These are phyloP conservation scores for Boletus smithii DNA, from an alignment of 1,284 basidiomycete genomes.

Conservation along the genomic window DNA sequence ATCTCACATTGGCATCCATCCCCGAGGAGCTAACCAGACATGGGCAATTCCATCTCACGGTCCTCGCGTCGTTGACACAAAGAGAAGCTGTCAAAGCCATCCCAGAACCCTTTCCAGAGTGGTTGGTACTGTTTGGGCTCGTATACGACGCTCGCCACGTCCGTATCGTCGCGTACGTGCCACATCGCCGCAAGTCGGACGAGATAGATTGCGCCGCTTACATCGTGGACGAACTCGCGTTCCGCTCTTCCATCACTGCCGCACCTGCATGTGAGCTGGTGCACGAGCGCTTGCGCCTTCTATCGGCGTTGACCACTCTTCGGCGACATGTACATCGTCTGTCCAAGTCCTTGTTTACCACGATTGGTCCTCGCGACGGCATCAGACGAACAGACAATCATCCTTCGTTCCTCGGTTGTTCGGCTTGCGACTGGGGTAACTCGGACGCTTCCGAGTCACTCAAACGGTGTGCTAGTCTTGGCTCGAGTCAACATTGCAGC, in stretches of 20 bases:
- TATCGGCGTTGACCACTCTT: conserved; percentile 17
- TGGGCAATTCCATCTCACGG: conserved; percentile 16
- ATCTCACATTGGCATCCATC: background rate
- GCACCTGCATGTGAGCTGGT: conserved; percentile 12
- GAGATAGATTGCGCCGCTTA: conserved; percentile 12
- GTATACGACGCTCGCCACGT: conserved; percentile 18
- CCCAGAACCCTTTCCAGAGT: conserved; percentile 23
- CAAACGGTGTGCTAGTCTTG: conserved; percentile 5
- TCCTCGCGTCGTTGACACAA: conserved; percentile 13
- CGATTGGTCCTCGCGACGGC: background rate
- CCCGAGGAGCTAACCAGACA: conserved; percentile 15
- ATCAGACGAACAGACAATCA: background rate
- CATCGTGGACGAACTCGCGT: conserved; percentile 23
- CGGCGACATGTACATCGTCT: conserved; percentile 20
- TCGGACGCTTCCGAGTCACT: conserved; percentile 3
- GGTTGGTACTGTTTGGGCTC: conserved; percentile 29
- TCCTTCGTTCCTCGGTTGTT: background rate
- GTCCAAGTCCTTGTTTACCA: conserved; percentile 13
- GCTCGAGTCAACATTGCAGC: conserved; percentile 9
- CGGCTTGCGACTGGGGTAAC: background rate
- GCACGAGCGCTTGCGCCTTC: conserved; percentile 21
- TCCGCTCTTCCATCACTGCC: conserved; percentile 3
- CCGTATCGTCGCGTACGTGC: conserved; percentile 24
- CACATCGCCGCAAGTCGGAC: conserved; percentile 7
- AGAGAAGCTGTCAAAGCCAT: background rate